phyloP scores from a whole-genome alignment of 441 rosid genomes.

The Isatis lusitanica region DNA sequence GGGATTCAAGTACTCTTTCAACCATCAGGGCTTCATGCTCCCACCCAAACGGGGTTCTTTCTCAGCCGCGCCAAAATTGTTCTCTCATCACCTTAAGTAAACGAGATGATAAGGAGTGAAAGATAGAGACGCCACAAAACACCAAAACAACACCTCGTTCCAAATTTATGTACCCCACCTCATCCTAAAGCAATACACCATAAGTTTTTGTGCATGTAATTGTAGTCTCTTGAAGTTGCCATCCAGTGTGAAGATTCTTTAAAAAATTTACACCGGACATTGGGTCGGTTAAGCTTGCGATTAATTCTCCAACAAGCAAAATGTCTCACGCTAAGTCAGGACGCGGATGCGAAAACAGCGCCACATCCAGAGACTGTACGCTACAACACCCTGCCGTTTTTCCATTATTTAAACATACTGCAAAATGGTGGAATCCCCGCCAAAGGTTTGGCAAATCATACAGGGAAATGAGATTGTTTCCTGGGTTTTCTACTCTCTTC shows the following conservation, averaged over 20 bases:
- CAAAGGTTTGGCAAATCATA: constrained; percentile 27
- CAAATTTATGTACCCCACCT: no score
- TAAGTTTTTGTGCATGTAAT: no score
- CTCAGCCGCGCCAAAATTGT: no score
- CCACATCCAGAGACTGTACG: neutral
- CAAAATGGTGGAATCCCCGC: constrained; percentile 16
- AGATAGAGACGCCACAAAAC: no score
- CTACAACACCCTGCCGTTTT: constrained; percentile 9
- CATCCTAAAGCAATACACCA: neutral
- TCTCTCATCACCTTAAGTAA: no score
- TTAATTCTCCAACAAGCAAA: constrained; percentile 1
- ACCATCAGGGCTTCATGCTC: no score
- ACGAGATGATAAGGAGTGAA: no score
- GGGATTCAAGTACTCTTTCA: no score
- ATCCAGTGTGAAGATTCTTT: neutral
- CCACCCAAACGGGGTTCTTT: no score
- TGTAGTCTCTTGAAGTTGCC: neutral
- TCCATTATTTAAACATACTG: constrained; percentile 3
- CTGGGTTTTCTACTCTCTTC: constrained; percentile 3
- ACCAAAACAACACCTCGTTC: no score
- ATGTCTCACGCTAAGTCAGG: neutral
- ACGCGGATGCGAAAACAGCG: neutral
- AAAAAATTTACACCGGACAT: neutral
- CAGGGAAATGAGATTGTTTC: constrained; percentile 3
- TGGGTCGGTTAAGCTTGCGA: neutral